Percentiles rank a stretch among this genome's conserved stretches.
Conservation (phyloP, 306 rosid genomes). For the Purshia tridentata region DNA sequence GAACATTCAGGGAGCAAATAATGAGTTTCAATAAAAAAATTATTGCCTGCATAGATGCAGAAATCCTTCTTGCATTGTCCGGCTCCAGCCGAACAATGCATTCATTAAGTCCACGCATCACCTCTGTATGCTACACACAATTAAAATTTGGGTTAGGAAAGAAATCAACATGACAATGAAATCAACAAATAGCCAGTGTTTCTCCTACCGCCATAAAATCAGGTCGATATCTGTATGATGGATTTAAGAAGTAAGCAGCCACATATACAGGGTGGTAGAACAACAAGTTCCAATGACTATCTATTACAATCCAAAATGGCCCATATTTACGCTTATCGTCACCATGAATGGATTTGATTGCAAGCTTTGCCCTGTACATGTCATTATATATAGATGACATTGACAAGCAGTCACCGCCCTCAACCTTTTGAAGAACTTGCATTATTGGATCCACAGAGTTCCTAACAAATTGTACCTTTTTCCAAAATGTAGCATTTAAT, state of each 20-base stretch:
- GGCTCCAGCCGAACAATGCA: constrained; percentile 86
- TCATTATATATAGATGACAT: constrained; percentile 76
- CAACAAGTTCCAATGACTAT: constrained; percentile 67
- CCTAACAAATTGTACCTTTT: constrained; percentile 65
- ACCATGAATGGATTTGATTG: constrained; percentile 64
- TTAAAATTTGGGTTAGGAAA: constrained; percentile 36
- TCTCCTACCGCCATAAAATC: constrained; percentile 78
- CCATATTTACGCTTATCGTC: constrained; percentile 76
- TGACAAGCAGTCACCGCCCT: constrained; percentile 60
- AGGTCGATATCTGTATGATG: constrained; percentile 75
- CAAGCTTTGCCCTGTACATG: constrained; percentile 77
- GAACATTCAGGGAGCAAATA: constrained; percentile 12
- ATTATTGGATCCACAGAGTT: constrained; percentile 79
- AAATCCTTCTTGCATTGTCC: constrained; percentile 67
- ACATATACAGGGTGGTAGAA: constrained; percentile 80
- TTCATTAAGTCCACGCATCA: constrained; percentile 80
- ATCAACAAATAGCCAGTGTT: constrained; percentile 25
- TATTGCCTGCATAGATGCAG: constrained; percentile 85
- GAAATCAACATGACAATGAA: constrained; percentile 25
- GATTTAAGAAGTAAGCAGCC: constrained; percentile 95
- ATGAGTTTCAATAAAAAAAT: constrained; percentile 11
- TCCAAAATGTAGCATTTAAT: constrained; percentile 73
- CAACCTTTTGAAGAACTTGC: constrained; percentile 76
- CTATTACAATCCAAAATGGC: constrained; percentile 86
- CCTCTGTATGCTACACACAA: constrained; percentile 74